Conservation (phyloP, 2,329 filamentous ascomycete genomes). For the Neopestalotiopsis rosae region DNA sequence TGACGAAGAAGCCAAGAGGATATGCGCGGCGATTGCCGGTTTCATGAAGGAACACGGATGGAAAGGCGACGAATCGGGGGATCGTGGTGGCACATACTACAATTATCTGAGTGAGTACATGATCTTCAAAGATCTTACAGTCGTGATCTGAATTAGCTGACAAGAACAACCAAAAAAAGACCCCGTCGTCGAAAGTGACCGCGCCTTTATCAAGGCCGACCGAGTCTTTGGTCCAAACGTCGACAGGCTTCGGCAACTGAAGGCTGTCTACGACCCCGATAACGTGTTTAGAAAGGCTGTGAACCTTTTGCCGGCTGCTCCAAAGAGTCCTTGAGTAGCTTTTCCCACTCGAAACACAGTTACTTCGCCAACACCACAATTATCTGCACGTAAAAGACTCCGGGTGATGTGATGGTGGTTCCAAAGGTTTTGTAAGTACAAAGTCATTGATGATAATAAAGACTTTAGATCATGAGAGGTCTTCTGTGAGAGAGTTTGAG, state of each 20-base stretch:
- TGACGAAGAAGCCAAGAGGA: conserved; percentile 42
- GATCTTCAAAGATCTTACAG: too few relatives aligned
- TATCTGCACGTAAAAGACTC: too few relatives aligned
- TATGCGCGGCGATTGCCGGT: conserved; percentile 39
- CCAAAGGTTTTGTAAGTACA: not conserved
- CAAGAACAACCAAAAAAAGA: not conserved
- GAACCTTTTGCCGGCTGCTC: conserved; percentile 1
- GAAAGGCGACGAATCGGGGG: conserved; percentile 11
- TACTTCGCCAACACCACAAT: too few relatives aligned
- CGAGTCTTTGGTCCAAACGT: conserved; percentile 39
- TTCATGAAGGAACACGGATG: conserved; percentile 19
- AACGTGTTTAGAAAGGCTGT: conserved; percentile 39
- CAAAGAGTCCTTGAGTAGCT: not conserved
- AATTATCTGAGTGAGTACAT: conserved; percentile 19
- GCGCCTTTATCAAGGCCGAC: conserved; percentile 23
- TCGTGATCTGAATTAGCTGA: not conserved
- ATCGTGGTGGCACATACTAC: conserved; percentile 17
- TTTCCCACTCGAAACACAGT: too few relatives aligned
- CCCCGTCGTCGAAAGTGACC: conserved; percentile 13
- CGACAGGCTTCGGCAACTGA: conserved; percentile 35
- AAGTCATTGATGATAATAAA: not conserved
- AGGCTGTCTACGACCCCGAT: conserved; percentile 38
- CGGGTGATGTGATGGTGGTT: too few relatives aligned
- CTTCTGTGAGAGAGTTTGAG: too few relatives aligned
- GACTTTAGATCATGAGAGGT: not conserved